Evolutionary conservation across 2,329 filamentous ascomycete genomes (phyloP), one percentile per base, ranked within the genome.

Genomic region (Ceratocystis alfenasii): DNA sequence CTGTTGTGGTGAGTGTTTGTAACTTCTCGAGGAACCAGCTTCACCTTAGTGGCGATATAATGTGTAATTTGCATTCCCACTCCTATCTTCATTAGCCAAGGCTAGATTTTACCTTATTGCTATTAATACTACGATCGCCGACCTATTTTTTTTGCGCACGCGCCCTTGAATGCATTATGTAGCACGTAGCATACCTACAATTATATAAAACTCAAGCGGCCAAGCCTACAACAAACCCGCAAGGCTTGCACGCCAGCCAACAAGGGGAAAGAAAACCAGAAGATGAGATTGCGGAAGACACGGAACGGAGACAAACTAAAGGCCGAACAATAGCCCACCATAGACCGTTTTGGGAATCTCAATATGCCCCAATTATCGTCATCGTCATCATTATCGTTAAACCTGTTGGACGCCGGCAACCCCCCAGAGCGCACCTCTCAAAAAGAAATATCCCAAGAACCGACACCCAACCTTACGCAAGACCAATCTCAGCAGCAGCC

Each of bases 361-460:
- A 60, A 28, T 30, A 65, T 60, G 63, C 36, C 20, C 33, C 48
- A 53, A 17, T 22, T 44, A 25, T 60, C 60, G 17, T 60, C 59
- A 22, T 64, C 30, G 30, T 48, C 63, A 7, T 30, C 63, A 22
- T 57, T 53, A 25, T 48, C 60, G 25, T 65, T 50, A 6, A 65
- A 60, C 22, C 36, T 60, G 20, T 15, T 41, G 12, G 10, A 41
- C 53, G 25, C 22, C 44, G n/a, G 36, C 1, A 65, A 60, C 25
- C 3, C 63, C 15, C 20, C 41, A 8, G 61, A 45, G 48, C 17
- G 17, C 6, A 30, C n/a, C 22, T 22, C 44, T 20, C 15, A 20
- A 4, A 28, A 55, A 41, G 45, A 15, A 15, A 12, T 5, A 22
- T 15, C 7, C 15, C 60, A 44, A 62, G 60, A 62, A 17, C 17